These are phyloP conservation scores for Aspergillus hiratsukae DNA, from an alignment of 2,329 filamentous ascomycete genomes.

Conservation along the genomic window DNA sequence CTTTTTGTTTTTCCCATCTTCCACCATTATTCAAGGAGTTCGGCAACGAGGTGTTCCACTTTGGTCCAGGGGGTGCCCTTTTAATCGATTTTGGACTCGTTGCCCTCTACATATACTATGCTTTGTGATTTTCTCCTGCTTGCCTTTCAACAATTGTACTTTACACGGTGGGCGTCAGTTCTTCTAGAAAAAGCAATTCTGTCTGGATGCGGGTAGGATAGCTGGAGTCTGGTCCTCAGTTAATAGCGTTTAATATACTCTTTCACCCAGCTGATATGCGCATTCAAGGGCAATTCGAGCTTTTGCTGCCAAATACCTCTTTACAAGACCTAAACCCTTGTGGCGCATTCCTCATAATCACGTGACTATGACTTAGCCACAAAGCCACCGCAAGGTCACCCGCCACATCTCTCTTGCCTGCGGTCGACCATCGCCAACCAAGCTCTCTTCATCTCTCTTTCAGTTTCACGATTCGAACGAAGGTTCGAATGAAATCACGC, in stretches of 20 bases:
- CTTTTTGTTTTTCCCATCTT: background rate
- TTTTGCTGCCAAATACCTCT: background rate
- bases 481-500: no score
- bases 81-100: background rate
- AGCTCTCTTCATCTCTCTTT: background rate
- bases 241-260: constrained; percentile 8
- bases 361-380: background rate
- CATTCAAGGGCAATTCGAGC: background rate
- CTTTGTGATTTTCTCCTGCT: constrained; percentile 6
- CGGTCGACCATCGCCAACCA: background rate
- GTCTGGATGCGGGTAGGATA: constrained; percentile 19
- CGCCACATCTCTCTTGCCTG: background rate
- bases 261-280: background rate
- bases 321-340: no score
- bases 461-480: background rate
- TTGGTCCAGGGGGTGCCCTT: background rate
- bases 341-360: background rate
- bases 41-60: background rate
- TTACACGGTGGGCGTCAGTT: constrained; percentile 17
- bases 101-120: background rate
- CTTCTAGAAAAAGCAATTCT: constrained; percentile 22
- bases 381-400: background rate
- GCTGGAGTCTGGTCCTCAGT: constrained; percentile 20
- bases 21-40: background rate
- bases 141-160: constrained; percentile 15